Evolutionary conservation across 176 grass and related monocot genomes (phyloP).

Genomic region (Metroxylon sagu): DNA sequence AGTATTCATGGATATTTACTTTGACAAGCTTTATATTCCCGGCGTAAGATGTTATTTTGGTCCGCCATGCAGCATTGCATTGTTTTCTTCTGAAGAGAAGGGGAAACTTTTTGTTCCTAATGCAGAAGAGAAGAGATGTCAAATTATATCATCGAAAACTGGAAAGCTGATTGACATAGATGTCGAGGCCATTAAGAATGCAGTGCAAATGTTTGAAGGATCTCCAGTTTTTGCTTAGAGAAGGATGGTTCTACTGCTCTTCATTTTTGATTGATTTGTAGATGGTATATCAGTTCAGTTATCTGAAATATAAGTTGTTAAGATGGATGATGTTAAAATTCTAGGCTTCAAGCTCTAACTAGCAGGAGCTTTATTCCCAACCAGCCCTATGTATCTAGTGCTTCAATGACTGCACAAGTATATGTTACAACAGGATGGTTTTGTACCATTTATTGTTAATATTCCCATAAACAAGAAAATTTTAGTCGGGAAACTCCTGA

Average conservation of each 20-base stretch:
- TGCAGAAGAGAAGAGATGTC: conserved; percentile 40
- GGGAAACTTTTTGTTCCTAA: conserved; percentile 62
- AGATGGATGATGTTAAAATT: too few relatives aligned
- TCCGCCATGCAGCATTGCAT: conserved; percentile 36
- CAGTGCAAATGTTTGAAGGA: conserved; percentile 34
- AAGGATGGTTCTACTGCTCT: neutral
- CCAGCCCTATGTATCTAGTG: too few relatives aligned
- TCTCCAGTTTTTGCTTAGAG: conserved; percentile 42
- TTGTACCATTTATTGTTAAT: too few relatives aligned
- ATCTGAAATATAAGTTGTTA: neutral
- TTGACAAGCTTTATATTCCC: neutral
- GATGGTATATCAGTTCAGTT: neutral
- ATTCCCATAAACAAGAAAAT: too few relatives aligned
- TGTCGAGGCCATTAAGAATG: conserved; percentile 46
- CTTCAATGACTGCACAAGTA: too few relatives aligned
- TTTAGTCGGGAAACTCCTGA: too few relatives aligned
- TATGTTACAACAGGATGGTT: too few relatives aligned
- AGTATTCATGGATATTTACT: too few relatives aligned
- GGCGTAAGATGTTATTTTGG: neutral
- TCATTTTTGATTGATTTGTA: neutral
- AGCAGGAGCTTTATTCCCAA: too few relatives aligned
- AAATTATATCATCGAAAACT: conserved; percentile 44
- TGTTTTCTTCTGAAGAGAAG: conserved; percentile 73
- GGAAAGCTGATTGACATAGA: conserved; percentile 69
- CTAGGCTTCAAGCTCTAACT: too few relatives aligned